A percentile compares a stretch with the other conserved stretches of the same genome.
Evolutionary conservation across 257 asterid species (phyloP).

Genomic region (Solanum peruvianum): DNA sequence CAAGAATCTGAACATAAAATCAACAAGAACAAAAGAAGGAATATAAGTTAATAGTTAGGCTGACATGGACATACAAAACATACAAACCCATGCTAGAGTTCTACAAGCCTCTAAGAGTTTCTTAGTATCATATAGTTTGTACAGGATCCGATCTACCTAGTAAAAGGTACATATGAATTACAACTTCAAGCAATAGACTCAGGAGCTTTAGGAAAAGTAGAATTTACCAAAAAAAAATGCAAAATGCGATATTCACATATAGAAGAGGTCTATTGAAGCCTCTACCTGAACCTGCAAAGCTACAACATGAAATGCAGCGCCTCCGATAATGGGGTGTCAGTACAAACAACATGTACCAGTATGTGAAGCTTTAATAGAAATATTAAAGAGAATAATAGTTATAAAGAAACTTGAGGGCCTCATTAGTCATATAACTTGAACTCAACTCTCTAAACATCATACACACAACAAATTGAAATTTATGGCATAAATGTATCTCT

Average conservation of each 20-base stretch:
- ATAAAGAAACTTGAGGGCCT: neutral
- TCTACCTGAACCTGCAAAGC: neutral
- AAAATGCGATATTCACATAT: neutral
- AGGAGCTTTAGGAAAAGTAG: neutral
- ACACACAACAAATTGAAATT: neutral
- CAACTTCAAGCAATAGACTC: too few relatives aligned
- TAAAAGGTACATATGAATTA: neutral
- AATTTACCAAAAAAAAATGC: neutral
- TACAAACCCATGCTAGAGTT: too few relatives aligned
- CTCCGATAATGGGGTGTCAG: neutral
- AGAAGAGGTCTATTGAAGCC: neutral
- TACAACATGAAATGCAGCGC: neutral
- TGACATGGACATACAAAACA: too few relatives aligned
- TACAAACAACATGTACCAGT: neutral
- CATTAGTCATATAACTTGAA: neutral
- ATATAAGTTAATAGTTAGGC: too few relatives aligned
- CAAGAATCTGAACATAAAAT: too few relatives aligned
- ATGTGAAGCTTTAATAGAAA: neutral
- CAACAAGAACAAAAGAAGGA: too few relatives aligned
- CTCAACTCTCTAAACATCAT: neutral
- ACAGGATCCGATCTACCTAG: too few relatives aligned
- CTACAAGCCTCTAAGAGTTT: too few relatives aligned
- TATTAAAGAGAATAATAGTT: neutral
- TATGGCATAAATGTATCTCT: neutral
- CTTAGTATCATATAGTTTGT: too few relatives aligned